Percentiles rank a stretch among this genome's conserved stretches.
These are phyloP conservation scores for Plectosphaerella plurivora DNA, from an alignment of 2,329 filamentous ascomycete species.

Conservation along the genomic window DNA sequence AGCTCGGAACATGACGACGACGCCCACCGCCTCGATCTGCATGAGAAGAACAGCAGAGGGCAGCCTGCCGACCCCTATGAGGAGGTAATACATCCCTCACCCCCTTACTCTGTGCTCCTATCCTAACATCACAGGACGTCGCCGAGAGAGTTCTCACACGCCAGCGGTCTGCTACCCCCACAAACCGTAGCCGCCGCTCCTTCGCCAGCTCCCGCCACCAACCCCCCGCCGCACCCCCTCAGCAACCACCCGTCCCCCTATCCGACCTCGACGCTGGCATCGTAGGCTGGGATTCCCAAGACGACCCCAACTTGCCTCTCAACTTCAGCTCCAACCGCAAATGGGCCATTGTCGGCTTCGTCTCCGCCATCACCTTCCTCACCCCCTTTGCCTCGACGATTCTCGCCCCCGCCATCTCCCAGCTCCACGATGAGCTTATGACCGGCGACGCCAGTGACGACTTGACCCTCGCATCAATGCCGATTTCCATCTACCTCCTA, in stretches of 20 bases:
- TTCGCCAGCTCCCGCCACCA: constrained; percentile 17
- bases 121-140: background rate
- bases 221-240: constrained; percentile 22
- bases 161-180: background rate
- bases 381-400: constrained; percentile 64
- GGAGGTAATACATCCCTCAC: background rate
- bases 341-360: constrained; percentile 51
- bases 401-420: constrained; percentile 41
- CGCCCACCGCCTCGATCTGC: background rate
- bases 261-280: constrained; percentile 48
- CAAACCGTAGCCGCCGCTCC: constrained; percentile 1
- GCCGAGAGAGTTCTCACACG: constrained; percentile 13
- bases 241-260: constrained; percentile 34
- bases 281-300: constrained; percentile 56
- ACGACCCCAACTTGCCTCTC: constrained; percentile 53
- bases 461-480: constrained; percentile 41
- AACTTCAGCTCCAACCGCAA: constrained; percentile 53
- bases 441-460: constrained; percentile 28
- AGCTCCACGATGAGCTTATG: constrained; percentile 40
- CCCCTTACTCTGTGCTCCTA: background rate
- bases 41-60: background rate
- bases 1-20: background rate
- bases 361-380: constrained; percentile 59
- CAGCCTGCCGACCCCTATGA: background rate
- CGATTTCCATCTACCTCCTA: constrained; percentile 58